Evolutionary conservation across 306 rosid genomes (phyloP).

Genomic region (Macrotyloma uniflorum): DNA sequence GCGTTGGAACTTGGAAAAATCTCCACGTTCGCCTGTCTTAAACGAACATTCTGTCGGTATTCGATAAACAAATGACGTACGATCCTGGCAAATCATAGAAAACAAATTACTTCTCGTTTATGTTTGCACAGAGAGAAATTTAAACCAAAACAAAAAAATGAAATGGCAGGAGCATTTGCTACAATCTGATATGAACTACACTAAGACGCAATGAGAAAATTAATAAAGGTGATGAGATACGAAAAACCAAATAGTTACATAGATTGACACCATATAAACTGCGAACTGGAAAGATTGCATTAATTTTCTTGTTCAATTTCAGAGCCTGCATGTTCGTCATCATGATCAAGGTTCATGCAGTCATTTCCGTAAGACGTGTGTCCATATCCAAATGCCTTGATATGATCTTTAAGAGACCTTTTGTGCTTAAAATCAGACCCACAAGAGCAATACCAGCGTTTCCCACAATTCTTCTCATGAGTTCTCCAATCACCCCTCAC

Average conservation of each 20-base stretch:
- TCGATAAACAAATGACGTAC: not conserved
- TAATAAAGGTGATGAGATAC: not conserved
- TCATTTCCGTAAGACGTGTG: slow-evolving; percentile 72
- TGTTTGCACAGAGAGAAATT: not conserved
- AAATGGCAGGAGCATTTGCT: not conserved
- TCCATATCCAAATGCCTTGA: slow-evolving; percentile 86
- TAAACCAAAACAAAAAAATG: not conserved
- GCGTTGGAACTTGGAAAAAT: slow-evolving; percentile 21
- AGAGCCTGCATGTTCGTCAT: slow-evolving; percentile 59
- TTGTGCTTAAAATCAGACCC: slow-evolving; percentile 96
- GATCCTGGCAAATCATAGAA: not conserved
- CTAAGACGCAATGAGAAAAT: slow-evolving; percentile 20
- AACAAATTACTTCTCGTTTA: not conserved
- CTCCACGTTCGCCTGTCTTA: not conserved
- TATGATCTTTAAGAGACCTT: slow-evolving; percentile 88
- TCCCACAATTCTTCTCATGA: slow-evolving; percentile 96
- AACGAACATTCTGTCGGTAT: slow-evolving; percentile 11
- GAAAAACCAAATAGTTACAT: slow-evolving; percentile 2
- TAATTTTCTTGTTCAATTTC: slow-evolving; percentile 66
- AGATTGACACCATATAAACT: slow-evolving; percentile 5
- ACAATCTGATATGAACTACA: slow-evolving; percentile 8
- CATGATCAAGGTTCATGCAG: slow-evolving; percentile 57
- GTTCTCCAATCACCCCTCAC: slow-evolving; percentile 98
- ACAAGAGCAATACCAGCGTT: slow-evolving; percentile 93
- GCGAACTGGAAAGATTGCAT: slow-evolving; percentile 39